A percentile compares a stretch with the other conserved stretches of the same genome.
phyloP scores from a whole-genome alignment of 208 protist species.

The Ichthyophonus hoferi region DNA sequence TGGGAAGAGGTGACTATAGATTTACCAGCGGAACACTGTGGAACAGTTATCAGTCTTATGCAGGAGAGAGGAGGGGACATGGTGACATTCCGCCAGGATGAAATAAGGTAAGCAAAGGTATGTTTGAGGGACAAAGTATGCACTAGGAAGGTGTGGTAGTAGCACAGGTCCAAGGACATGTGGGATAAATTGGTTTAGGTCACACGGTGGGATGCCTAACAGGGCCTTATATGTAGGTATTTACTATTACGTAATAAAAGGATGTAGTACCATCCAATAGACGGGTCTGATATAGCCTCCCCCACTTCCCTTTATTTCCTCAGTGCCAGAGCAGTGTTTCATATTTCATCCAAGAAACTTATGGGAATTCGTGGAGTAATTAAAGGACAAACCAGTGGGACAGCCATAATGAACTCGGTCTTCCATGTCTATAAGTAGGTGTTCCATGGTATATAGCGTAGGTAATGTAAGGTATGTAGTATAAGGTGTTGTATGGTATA shows the following conservation, averaged over 20 bases:
- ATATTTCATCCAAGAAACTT: slow-evolving; percentile 52
- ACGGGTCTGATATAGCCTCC: too few relatives aligned
- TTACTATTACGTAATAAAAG: too few relatives aligned
- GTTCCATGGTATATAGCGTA: too few relatives aligned
- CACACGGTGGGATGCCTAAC: too few relatives aligned
- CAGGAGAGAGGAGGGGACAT: slow-evolving; percentile 23
- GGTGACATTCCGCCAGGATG: slow-evolving; percentile 53
- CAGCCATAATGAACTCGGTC: slow-evolving; percentile 54
- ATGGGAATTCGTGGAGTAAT: slow-evolving; percentile 57
- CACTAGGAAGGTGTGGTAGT: too few relatives aligned
- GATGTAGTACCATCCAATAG: too few relatives aligned
- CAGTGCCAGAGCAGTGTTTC: slow-evolving; percentile 36
- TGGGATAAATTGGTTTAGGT: too few relatives aligned
- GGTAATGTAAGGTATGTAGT: too few relatives aligned
- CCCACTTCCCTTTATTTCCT: too few relatives aligned
- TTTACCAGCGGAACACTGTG: slow-evolving; percentile 54
- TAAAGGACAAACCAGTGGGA: slow-evolving; percentile 53
- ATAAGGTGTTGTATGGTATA: too few relatives aligned
- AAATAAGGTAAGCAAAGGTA: not conserved
- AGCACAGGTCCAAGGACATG: too few relatives aligned
- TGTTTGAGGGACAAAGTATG: not conserved
- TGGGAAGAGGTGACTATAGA: slow-evolving; percentile 69
- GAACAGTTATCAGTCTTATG: slow-evolving; percentile 56
- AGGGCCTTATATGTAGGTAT: too few relatives aligned
- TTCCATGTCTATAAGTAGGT: slow-evolving; percentile 55